phyloP scores from a whole-genome alignment of 2,329 filamentous ascomycete genomes.

The Shiraia sp. region DNA sequence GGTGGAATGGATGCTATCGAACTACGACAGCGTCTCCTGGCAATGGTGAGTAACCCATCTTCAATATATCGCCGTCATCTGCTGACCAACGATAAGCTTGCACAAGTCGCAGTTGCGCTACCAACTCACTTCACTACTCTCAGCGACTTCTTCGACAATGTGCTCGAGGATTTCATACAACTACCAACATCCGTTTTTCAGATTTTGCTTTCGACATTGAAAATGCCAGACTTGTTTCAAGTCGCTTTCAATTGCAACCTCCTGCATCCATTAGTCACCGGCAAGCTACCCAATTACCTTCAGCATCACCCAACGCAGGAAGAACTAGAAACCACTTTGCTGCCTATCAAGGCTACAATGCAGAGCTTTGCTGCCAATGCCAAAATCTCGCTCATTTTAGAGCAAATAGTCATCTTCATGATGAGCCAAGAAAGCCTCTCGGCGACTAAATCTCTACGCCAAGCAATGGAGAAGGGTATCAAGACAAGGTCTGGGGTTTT shows the following conservation, averaged over 20 bases:
- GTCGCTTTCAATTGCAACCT: constrained; percentile 51
- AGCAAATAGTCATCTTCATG: constrained; percentile 39
- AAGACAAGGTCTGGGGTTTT: constrained; percentile 51
- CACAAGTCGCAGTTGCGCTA: constrained; percentile 39
- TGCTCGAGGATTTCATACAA: constrained; percentile 61
- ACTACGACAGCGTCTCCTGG: constrained; percentile 66
- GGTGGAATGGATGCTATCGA: constrained; percentile 59
- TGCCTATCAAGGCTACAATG: constrained; percentile 26
- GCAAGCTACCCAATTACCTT: constrained; percentile 32
- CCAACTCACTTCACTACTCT: constrained; percentile 55
- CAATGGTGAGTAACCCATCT: constrained; percentile 50
- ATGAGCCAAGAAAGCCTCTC: constrained; percentile 24
- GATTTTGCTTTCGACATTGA: constrained; percentile 56
- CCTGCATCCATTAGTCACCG: constrained; percentile 30
- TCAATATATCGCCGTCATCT: constrained; percentile 9
- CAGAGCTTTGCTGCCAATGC: constrained; percentile 38
- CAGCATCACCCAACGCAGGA: constrained; percentile 25
- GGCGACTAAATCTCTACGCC: constrained; percentile 39
- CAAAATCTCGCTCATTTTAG: constrained; percentile 41
- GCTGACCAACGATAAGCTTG: constrained; percentile 34
- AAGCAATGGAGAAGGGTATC: constrained; percentile 59
- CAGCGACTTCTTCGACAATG: constrained; percentile 62
- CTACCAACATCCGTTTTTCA: constrained; percentile 63
- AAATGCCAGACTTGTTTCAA: constrained; percentile 49
- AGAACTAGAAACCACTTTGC: constrained; percentile 32